Percentiles rank a stretch among this genome's conserved stretches.
phyloP scores from a whole-genome alignment of 345 rosid genomes.

The Erucastrum elatum region DNA sequence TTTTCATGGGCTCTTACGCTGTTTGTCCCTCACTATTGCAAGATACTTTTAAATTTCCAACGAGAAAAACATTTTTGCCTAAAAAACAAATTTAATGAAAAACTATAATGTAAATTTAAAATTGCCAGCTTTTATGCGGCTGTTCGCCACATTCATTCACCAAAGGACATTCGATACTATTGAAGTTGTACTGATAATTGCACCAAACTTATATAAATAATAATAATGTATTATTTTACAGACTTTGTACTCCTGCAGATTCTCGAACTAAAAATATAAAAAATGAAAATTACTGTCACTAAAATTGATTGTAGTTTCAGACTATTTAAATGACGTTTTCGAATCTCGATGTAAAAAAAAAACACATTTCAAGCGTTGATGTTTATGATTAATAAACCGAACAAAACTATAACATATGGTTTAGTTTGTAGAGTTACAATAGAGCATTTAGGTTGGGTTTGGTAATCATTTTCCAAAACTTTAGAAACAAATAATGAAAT shows the following conservation, averaged over 20 bases:
- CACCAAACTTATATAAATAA: neutral
- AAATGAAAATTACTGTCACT: too few species aligned
- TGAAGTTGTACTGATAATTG: neutral
- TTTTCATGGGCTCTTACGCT: conserved; percentile 42
- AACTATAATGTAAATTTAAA: conserved; percentile 16
- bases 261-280: neutral
- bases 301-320: too few species aligned
- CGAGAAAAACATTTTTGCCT: conserved; percentile 17
- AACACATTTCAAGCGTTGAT: too few species aligned
- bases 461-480: neutral
- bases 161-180: conserved; percentile 37
- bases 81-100: neutral
- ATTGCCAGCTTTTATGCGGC: conserved; percentile 44
- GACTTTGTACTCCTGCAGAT: neutral
- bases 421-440: neutral
- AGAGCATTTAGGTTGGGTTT: conserved; percentile 5
- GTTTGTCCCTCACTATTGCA: conserved; percentile 29
- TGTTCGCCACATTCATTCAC: conserved; percentile 41
- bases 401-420: too few species aligned
- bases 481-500: conserved; percentile 8
- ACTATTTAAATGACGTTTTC: too few species aligned
- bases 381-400: too few species aligned
- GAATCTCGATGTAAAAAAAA: too few species aligned
- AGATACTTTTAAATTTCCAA: conserved; percentile 15
- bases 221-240: too few species aligned